A percentile compares a stretch with the other conserved stretches of the same genome.
phyloP scores from a whole-genome alignment of 306 rosid species.

The Castanea sativa region DNA sequence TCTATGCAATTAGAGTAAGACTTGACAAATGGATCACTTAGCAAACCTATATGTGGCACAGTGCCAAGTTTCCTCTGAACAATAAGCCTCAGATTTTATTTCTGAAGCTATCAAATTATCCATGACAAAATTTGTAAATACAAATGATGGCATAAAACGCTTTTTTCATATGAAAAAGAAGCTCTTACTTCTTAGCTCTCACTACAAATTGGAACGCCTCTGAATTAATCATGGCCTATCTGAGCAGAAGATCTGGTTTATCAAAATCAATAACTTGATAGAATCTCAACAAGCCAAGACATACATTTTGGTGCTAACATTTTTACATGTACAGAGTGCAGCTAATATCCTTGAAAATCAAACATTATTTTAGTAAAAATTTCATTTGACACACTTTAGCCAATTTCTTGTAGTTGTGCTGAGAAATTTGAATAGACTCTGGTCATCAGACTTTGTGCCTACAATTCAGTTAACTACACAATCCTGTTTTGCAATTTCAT shows the following conservation, averaged over 20 bases:
- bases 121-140: not conserved
- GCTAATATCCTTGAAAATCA: not conserved
- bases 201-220: not conserved
- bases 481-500: not conserved
- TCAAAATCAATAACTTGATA: not conserved
- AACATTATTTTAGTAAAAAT: not conserved
- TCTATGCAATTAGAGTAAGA: not conserved
- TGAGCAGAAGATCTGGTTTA: not conserved
- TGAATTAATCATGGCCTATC: not conserved
- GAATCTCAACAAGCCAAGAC: not conserved
- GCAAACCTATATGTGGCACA: not conserved
- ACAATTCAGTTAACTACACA: not conserved
- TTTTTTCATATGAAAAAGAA: not conserved
- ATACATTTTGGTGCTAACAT: not conserved
- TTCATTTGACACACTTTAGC: not conserved
- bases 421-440: not conserved
- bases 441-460: not conserved
- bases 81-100: not conserved
- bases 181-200: not conserved
- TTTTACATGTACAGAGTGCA: not conserved
- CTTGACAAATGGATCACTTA: not conserved
- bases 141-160: not conserved
- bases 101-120: not conserved
- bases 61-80: not conserved
- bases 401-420: not conserved